Evolutionary conservation across 495 filamentous ascomycete genomes (phyloP).

Genomic region (Penicillium cosmopolitanum): DNA sequence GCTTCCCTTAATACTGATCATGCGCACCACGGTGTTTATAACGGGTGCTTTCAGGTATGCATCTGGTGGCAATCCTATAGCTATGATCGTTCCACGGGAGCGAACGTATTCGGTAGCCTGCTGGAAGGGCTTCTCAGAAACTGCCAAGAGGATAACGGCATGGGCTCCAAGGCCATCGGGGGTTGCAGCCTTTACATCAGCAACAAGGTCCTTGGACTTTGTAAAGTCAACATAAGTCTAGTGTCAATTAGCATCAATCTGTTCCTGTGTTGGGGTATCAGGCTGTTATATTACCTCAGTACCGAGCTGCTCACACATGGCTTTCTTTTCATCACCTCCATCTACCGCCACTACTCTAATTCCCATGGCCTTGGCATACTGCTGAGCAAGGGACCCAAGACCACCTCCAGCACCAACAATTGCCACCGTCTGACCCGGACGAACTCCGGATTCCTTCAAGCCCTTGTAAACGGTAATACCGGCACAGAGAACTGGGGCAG

Average conservation of each 20-base stretch:
- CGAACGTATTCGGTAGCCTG: conserved; percentile 86
- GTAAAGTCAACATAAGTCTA: conserved; percentile 75
- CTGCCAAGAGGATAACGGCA: conserved; percentile 82
- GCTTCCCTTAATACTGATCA: conserved; percentile 88
- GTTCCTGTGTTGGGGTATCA: neutral
- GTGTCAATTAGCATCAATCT: conserved; percentile 3
- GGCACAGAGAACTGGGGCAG: conserved; percentile 82
- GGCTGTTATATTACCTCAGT: conserved; percentile 38
- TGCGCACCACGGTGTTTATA: conserved; percentile 79
- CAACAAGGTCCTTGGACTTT: conserved; percentile 69
- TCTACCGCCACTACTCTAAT: conserved; percentile 75
- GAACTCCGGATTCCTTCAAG: conserved; percentile 75
- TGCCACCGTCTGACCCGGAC: conserved; percentile 69
- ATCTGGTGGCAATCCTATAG: conserved; percentile 79
- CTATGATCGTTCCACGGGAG: conserved; percentile 76
- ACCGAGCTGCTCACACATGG: conserved; percentile 68
- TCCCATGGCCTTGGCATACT: conserved; percentile 89
- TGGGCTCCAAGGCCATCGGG: conserved; percentile 81
- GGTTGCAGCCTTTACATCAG: conserved; percentile 76
- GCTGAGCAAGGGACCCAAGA: conserved; percentile 76
- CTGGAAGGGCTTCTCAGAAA: conserved; percentile 87
- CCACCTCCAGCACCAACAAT: conserved; percentile 88
- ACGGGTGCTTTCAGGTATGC: conserved; percentile 80
- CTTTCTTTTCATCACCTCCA: conserved; percentile 72
- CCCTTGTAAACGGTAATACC: conserved; percentile 93